These are phyloP conservation scores for Nitzschia sp. DNA, from an alignment of 108 stramenopile species.

Conservation along the genomic window DNA sequence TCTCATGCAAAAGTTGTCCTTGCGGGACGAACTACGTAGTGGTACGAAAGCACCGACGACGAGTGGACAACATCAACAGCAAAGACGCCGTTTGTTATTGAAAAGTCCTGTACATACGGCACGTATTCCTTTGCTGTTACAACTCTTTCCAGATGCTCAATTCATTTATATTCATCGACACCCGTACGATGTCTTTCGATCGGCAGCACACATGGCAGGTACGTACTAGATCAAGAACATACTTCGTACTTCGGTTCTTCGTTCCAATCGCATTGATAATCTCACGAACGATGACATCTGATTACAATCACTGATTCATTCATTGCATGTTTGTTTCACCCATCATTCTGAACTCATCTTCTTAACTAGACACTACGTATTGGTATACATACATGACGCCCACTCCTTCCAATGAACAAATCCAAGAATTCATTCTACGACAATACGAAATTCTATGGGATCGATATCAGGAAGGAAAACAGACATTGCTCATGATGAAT, in stretches of 20 bases:
- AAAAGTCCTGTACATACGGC: constrained; percentile 54
- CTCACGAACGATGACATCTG: no score
- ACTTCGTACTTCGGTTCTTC: no score
- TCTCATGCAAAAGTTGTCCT: constrained; percentile 29
- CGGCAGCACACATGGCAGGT: constrained; percentile 48
- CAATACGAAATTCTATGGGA: constrained; percentile 46
- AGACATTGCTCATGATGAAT: background rate
- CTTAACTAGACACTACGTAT: no score
- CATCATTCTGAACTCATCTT: no score
- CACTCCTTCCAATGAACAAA: constrained; percentile 26
- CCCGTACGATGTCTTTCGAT: constrained; percentile 44
- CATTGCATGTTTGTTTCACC: no score
- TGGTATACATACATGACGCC: constrained; percentile 38
- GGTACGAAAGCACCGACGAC: no score
- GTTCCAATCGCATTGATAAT: no score
- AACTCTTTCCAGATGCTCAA: constrained; percentile 44
- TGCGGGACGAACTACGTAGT: background rate
- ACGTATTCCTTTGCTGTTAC: constrained; percentile 28
- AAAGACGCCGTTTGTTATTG: constrained; percentile 31
- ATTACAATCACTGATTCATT: no score
- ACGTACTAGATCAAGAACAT: no score
- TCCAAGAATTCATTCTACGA: constrained; percentile 46
- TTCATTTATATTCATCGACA: constrained; percentile 51
- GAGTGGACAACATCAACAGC: background rate
- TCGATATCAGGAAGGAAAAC: constrained; percentile 30